Evolutionary conservation across 495 filamentous ascomycete genomes (phyloP).

Genomic region (Thozetella sp.): DNA sequence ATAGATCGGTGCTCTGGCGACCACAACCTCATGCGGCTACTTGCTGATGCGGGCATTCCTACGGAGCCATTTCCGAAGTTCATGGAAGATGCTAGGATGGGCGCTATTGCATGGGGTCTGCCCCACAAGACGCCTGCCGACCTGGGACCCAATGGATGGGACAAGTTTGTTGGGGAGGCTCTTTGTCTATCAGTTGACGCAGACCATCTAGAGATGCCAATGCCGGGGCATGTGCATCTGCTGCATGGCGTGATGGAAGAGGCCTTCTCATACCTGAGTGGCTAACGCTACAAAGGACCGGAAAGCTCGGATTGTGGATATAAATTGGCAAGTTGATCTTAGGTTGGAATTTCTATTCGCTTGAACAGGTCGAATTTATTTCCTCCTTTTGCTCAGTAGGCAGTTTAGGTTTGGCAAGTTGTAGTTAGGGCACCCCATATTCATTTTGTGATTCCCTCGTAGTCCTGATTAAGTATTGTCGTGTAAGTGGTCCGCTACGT

Average conservation of each 20-base stretch:
- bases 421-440: no score
- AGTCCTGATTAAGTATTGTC: no score
- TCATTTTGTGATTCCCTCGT: no score
- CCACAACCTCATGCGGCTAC: not conserved
- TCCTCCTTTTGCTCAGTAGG: no score
- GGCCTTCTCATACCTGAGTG: not conserved
- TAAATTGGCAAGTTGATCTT: no score
- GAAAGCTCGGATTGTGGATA: no score
- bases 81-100: slow-evolving; percentile 48
- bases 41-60: slow-evolving; percentile 36
- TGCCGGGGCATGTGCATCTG: slow-evolving; percentile 3
- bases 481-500: no score
- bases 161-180: slow-evolving; percentile 42
- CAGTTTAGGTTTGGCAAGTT: no score
- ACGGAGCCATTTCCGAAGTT: slow-evolving; percentile 67
- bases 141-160: slow-evolving; percentile 75
- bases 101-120: slow-evolving; percentile 63
- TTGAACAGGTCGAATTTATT: no score
- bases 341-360: no score
- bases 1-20: not conserved
- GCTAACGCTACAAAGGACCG: no score
- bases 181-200: not conserved
- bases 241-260: not conserved
- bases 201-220: not conserved
- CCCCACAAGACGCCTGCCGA: slow-evolving; percentile 66